These are phyloP conservation scores for Cryptomeria japonica DNA, from an alignment of 75 land plant species.

Conservation along the genomic window DNA sequence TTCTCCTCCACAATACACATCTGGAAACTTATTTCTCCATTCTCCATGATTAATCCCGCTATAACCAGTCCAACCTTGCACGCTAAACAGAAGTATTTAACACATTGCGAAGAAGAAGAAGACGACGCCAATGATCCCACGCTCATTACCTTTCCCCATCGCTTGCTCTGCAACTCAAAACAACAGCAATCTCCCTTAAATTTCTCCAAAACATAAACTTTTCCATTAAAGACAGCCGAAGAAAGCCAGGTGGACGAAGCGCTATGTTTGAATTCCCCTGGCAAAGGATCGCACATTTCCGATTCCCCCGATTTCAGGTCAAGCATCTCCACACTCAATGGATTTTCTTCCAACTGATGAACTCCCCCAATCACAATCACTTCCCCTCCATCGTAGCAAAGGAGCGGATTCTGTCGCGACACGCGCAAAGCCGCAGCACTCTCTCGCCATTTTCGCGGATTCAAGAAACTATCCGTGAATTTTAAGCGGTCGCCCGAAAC, in stretches of 20 bases:
- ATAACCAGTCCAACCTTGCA: neutral
- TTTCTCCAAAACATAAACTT: constrained; percentile 31
- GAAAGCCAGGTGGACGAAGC: constrained; percentile 42
- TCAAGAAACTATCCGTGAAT: constrained; percentile 34
- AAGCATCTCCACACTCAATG: constrained; percentile 35
- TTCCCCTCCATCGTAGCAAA: too few species aligned
- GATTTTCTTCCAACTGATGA: constrained; percentile 34
- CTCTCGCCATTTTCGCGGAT: constrained; percentile 16
- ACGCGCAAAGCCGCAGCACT: neutral
- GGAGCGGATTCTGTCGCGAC: too few species aligned
- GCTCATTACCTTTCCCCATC: constrained; percentile 22
- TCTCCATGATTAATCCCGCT: neutral
- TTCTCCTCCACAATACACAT: neutral
- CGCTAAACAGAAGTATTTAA: neutral
- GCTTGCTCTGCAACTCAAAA: constrained; percentile 19
- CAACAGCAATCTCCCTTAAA: constrained; percentile 14
- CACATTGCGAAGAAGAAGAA: neutral
- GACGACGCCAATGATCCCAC: constrained; percentile 5
- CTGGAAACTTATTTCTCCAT: neutral
- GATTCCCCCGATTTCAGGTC: constrained; percentile 13
- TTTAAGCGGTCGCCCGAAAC: constrained; percentile 24
- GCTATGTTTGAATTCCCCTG: constrained; percentile 19
- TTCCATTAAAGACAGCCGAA: neutral
- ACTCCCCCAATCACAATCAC: constrained; percentile 14
- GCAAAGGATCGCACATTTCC: constrained; percentile 34